Conservation (phyloP, 345 rosid genomes). For the Hibiscus mutabilis region DNA sequence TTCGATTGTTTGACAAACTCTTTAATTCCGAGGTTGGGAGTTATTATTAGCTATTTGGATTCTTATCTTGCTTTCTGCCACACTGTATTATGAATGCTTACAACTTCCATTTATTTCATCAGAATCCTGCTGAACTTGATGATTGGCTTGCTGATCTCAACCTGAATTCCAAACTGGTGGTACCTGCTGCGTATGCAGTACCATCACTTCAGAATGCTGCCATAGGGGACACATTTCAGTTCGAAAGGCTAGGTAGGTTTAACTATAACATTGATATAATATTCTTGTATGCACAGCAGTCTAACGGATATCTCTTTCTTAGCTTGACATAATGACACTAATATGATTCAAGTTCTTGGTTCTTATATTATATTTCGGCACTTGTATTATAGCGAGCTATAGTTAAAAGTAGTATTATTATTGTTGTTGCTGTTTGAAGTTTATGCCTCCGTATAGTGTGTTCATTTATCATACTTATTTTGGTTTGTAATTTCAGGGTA, state of each 20-base stretch:
- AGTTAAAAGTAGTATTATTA: too few species aligned
- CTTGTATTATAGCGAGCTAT: not conserved
- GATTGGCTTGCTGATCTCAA: slow-evolving; percentile 80
- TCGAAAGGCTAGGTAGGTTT: slow-evolving; percentile 81
- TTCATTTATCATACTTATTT: not conserved
- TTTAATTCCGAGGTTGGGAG: slow-evolving; percentile 70
- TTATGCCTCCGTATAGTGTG: too few species aligned
- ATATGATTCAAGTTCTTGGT: not conserved
- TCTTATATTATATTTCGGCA: not conserved
- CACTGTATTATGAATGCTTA: not conserved
- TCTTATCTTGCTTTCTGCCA: not conserved
- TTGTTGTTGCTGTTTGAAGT: too few species aligned
- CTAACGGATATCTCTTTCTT: not conserved
- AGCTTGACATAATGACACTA: not conserved
- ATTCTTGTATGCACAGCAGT: not conserved
- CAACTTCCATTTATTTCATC: slow-evolving; percentile 17
- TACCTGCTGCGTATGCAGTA: slow-evolving; percentile 56
- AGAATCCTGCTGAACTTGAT: slow-evolving; percentile 85
- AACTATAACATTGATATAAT: not conserved
- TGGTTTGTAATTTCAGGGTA: slow-evolving; percentile 47
- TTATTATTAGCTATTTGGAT: slow-evolving; percentile 1
- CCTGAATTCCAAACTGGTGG: slow-evolving; percentile 54
- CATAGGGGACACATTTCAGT: slow-evolving; percentile 70
- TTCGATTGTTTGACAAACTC: slow-evolving; percentile 83
- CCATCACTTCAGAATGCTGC: slow-evolving; percentile 52